phyloP scores from a whole-genome alignment of 2,329 filamentous ascomycete species.

The Xylaria sp. region DNA sequence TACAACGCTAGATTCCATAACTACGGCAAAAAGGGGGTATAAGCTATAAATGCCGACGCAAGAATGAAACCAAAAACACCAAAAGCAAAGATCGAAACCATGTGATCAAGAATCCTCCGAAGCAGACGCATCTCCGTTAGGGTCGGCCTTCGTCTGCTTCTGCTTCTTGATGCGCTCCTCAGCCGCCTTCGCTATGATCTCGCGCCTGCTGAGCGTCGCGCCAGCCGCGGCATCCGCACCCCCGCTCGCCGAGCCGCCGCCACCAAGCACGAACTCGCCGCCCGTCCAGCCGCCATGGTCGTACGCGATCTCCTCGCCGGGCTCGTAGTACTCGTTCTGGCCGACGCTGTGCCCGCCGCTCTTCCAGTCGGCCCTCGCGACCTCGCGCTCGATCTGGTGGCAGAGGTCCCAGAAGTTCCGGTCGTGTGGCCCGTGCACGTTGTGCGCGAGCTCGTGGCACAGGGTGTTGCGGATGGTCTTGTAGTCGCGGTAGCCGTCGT shows the following conservation, averaged over 20 bases:
- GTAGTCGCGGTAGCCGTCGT: conserved; percentile 94
- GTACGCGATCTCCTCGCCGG: conserved; percentile 59
- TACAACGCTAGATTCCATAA: not conserved
- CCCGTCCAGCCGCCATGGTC: conserved; percentile 80
- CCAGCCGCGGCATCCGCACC: not conserved
- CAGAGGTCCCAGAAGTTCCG: conserved; percentile 88
- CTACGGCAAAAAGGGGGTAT: conserved; percentile 14
- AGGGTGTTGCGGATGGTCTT: conserved; percentile 88
- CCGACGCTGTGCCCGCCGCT: conserved; percentile 70
- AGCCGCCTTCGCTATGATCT: conserved; percentile 75
- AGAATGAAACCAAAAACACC: not conserved
- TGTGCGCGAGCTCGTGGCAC: conserved; percentile 94
- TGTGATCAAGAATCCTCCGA: conserved; percentile 14
- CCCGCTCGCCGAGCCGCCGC: conserved; percentile 36
- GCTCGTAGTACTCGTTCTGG: conserved; percentile 65
- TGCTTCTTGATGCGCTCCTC: conserved; percentile 67
- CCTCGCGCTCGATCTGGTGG: conserved; percentile 84
- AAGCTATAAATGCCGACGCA: conserved; percentile 5
- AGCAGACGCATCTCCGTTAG: conserved; percentile 22
- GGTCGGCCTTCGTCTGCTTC: conserved; percentile 32
- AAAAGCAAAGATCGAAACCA: not conserved
- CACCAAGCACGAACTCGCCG: conserved; percentile 76
- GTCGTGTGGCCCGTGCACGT: conserved; percentile 85
- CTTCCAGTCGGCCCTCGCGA: conserved; percentile 79
- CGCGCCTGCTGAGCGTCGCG: conserved; percentile 67